Conservation (phyloP, 768 basidiomycete genomes). For the Imleria badia region DNA sequence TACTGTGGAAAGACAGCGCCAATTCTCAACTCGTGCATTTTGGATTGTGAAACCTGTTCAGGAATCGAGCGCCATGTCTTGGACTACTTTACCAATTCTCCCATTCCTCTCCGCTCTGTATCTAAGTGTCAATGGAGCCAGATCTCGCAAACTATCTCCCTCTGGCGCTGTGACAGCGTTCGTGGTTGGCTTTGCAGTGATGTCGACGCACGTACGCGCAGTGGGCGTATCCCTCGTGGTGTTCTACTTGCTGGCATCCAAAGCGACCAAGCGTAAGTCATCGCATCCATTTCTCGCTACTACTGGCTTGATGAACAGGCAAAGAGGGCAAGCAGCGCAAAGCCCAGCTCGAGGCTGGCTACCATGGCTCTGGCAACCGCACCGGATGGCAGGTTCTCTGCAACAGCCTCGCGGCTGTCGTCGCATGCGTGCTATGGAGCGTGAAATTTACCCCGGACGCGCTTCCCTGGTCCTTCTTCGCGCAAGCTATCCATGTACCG, state of each 20-base stretch:
- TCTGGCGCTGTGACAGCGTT: slow-evolving; percentile 79
- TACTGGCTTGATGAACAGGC: background rate
- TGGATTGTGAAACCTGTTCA: no score
- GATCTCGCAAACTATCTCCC: slow-evolving; percentile 71
- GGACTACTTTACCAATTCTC: slow-evolving; percentile 35
- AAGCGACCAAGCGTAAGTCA: slow-evolving; percentile 76
- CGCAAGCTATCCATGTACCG: slow-evolving; percentile 9
- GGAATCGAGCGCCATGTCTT: no score
- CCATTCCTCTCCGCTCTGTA: slow-evolving; percentile 49
- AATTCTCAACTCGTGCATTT: no score
- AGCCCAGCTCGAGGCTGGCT: slow-evolving; percentile 73
- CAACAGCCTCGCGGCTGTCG: slow-evolving; percentile 68
- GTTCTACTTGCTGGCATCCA: slow-evolving; percentile 79
- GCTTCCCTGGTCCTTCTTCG: slow-evolving; percentile 37
- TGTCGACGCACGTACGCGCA: slow-evolving; percentile 63
- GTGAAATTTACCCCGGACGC: slow-evolving; percentile 48
- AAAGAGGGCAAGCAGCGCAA: slow-evolving; percentile 76
- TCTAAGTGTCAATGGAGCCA: slow-evolving; percentile 67
- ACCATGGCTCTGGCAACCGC: slow-evolving; percentile 72
- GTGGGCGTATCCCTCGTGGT: slow-evolving; percentile 68
- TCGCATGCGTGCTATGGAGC: slow-evolving; percentile 66
- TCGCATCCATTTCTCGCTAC: background rate
- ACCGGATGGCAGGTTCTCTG: slow-evolving; percentile 79
- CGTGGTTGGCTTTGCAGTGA: slow-evolving; percentile 67
- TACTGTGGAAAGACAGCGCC: background rate